phyloP scores from a whole-genome alignment of 495 filamentous ascomycete species.

The Parathielavia appendiculata region DNA sequence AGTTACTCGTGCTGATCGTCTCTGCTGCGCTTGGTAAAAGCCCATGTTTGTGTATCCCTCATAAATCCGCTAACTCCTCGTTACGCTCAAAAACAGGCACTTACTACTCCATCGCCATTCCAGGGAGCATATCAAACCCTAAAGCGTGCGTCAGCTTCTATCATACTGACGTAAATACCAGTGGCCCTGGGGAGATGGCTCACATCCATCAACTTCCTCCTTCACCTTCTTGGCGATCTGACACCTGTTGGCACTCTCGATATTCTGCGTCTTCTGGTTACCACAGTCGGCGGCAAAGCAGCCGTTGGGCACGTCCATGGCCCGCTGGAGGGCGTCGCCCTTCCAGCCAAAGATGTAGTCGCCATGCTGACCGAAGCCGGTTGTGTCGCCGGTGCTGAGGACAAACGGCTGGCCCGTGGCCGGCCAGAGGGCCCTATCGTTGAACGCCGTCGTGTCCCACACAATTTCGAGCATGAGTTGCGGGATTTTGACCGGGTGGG shows the following conservation, averaged over 20 bases:
- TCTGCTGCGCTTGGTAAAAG: too few relatives aligned
- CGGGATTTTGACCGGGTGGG: slow-evolving; percentile 41
- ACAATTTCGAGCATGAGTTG: slow-evolving; percentile 41
- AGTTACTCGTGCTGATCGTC: too few relatives aligned
- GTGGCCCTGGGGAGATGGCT: slow-evolving; percentile 14
- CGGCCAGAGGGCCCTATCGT: slow-evolving; percentile 38
- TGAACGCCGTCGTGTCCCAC: slow-evolving; percentile 39
- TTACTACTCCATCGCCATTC: slow-evolving; percentile 4
- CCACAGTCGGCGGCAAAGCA: slow-evolving; percentile 38
- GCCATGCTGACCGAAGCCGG: slow-evolving; percentile 41
- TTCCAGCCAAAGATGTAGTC: slow-evolving; percentile 40
- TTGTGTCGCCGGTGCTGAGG: slow-evolving; percentile 39
- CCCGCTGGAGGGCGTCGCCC: slow-evolving; percentile 30
- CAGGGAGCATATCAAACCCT: slow-evolving; percentile 2
- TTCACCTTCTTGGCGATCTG: slow-evolving; percentile 33
- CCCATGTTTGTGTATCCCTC: too few relatives aligned
- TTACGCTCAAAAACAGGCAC: too few relatives aligned
- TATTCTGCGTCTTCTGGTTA: slow-evolving; percentile 33
- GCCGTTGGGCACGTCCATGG: slow-evolving; percentile 37
- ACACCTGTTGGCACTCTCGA: slow-evolving; percentile 37
- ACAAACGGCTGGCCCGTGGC: slow-evolving; percentile 41
- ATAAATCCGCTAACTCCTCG: too few relatives aligned
- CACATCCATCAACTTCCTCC: slow-evolving; percentile 42
- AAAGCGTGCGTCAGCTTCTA: neutral
- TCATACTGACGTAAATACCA: neutral